These are phyloP conservation scores for Fremontodendron californicum DNA, from an alignment of 345 rosid genomes.

Conservation along the genomic window DNA sequence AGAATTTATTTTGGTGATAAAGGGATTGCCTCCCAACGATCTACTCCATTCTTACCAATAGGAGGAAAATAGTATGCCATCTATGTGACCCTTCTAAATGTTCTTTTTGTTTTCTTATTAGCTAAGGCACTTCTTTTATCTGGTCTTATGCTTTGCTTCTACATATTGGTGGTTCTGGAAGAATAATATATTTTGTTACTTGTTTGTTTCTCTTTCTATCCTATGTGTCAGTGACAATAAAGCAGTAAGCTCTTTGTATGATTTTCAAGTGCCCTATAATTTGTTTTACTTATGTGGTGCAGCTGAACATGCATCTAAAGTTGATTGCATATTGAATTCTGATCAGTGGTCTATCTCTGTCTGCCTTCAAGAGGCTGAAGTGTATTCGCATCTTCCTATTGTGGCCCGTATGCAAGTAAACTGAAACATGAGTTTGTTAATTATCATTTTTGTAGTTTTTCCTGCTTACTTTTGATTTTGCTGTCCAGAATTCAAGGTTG, in stretches of 20 bases:
- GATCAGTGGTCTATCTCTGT: slow-evolving; percentile 42
- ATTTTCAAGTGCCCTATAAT: neutral
- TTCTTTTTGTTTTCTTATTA: neutral
- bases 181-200: no score
- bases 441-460: no score
- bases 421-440: no score
- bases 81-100: neutral
- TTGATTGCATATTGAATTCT: slow-evolving; percentile 64
- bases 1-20: slow-evolving; percentile 73
- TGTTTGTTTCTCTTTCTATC: neutral
- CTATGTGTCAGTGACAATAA: neutral
- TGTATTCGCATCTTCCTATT: no score
- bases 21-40: slow-evolving; percentile 60
- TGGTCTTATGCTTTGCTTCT: no score
- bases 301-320: slow-evolving; percentile 41
- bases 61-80: slow-evolving; percentile 57
- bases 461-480: neutral
- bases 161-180: no score
- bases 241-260: neutral
- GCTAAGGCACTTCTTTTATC: neutral
- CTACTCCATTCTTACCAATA: slow-evolving; percentile 51
- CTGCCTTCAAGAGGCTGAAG: slow-evolving; percentile 26
- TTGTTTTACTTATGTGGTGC: slow-evolving; percentile 24
- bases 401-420: no score
- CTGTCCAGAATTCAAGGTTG: slow-evolving; percentile 60